These are phyloP conservation scores for Aspergillus aculeatinus DNA, from an alignment of 2,329 filamentous ascomycete species.

Conservation along the genomic window DNA sequence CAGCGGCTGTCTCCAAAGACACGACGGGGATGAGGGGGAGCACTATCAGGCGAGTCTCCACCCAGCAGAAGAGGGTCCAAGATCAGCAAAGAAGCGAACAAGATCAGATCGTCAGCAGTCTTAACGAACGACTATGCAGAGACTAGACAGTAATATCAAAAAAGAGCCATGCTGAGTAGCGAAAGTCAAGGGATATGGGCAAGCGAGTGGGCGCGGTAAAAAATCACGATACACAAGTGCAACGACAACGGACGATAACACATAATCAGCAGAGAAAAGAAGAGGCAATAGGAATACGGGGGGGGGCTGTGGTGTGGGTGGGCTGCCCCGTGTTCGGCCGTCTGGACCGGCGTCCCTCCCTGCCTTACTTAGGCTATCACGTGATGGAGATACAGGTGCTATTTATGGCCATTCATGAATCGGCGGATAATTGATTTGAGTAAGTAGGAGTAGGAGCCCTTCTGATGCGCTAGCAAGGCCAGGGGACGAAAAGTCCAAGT, in stretches of 20 bases:
- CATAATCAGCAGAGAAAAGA: no score
- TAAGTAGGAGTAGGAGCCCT: no score
- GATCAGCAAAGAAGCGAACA: background rate
- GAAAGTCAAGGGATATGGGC: background rate
- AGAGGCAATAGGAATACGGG: background rate
- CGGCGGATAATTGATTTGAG: no score
- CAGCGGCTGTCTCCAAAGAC: conserved; percentile 1
- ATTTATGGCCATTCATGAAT: background rate
- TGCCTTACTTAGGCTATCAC: background rate
- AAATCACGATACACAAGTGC: background rate
- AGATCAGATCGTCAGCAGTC: background rate
- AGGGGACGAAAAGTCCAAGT: no score
- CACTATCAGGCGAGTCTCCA: conserved; percentile 2
- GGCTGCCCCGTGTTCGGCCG: background rate
- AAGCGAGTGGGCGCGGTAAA: background rate
- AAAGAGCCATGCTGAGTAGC: background rate
- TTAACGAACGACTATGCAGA: background rate
- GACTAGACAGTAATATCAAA: background rate
- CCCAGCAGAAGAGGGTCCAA: conserved; percentile 4
- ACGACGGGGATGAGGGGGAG: background rate
- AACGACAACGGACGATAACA: no score
- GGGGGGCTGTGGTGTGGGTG: background rate
- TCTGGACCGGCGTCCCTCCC: background rate
- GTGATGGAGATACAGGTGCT: background rate
- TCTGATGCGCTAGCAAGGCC: no score